These are phyloP conservation scores for Flammula alnicola DNA, from an alignment of 1,284 basidiomycete genomes.

Conservation along the genomic window DNA sequence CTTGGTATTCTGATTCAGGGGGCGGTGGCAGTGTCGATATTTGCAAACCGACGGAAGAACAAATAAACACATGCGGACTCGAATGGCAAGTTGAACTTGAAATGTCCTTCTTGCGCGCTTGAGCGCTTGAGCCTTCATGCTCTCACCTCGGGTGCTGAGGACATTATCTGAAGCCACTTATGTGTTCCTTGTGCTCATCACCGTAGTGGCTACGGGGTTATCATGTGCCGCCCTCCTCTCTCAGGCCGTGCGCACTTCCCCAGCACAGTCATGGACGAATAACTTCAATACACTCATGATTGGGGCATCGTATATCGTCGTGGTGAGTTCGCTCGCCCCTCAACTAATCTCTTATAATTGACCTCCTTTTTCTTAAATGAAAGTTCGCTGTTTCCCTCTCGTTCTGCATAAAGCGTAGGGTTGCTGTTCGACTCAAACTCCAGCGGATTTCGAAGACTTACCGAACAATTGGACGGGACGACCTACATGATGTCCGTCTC, in stretches of 20 bases:
- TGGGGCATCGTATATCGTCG: conserved; percentile 64
- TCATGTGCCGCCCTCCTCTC: conserved; percentile 68
- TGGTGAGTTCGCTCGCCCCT: conserved; percentile 48
- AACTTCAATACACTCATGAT: conserved; percentile 72
- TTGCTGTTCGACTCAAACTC: conserved; percentile 64
- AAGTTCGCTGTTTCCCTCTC: conserved; percentile 59
- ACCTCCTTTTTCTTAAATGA: neutral
- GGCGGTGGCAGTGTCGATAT: too few relatives aligned
- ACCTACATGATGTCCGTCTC: conserved; percentile 74
- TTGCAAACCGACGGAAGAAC: too few relatives aligned
- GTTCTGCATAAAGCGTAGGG: conserved; percentile 68
- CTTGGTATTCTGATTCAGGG: too few relatives aligned
- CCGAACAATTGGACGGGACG: conserved; percentile 60
- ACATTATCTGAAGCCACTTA: conserved; percentile 51
- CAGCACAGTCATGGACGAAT: conserved; percentile 51
- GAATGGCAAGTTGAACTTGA: too few relatives aligned
- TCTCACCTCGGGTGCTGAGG: conserved; percentile 37
- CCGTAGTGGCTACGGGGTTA: conserved; percentile 58
- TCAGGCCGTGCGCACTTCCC: conserved; percentile 69
- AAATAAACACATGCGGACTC: too few relatives aligned
- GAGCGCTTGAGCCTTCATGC: conserved; percentile 28
- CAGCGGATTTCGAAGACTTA: conserved; percentile 76
- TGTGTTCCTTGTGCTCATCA: conserved; percentile 56
- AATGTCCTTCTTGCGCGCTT: neutral
- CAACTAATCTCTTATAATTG: neutral